Evolutionary conservation across 192 early-diverging fungal species (phyloP).

Genomic region (Piromyces finnis): DNA sequence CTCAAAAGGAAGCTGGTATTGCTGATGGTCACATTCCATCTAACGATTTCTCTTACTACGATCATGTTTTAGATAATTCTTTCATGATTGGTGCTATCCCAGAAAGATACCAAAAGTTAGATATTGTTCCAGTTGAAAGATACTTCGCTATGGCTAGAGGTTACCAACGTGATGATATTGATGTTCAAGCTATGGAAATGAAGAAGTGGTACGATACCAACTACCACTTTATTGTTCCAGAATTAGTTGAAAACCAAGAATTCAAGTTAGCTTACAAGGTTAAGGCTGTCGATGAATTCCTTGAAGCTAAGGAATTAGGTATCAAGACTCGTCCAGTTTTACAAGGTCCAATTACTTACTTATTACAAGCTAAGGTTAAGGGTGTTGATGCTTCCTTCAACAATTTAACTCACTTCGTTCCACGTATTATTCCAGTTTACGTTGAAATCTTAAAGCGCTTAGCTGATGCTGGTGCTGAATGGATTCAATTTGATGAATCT

Average conservation of each 20-base stretch:
- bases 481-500: slow-evolving; percentile 77
- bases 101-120: slow-evolving; percentile 34
- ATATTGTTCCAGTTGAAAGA: slow-evolving; percentile 29
- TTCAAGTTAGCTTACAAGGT: slow-evolving; percentile 44
- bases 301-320: slow-evolving; percentile 78
- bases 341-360: slow-evolving; percentile 78
- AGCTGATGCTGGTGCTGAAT: slow-evolving; percentile 54
- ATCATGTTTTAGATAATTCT: slow-evolving; percentile 65
- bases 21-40: slow-evolving; percentile 55
- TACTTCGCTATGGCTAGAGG: slow-evolving; percentile 99
- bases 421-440: slow-evolving; percentile 65
- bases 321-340: slow-evolving; percentile 84
- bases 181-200: slow-evolving; percentile 94
- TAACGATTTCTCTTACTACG: slow-evolving; percentile 92
- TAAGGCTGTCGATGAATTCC: slow-evolving; percentile 70
- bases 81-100: slow-evolving; percentile 44
- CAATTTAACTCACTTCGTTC: slow-evolving; percentile 47
- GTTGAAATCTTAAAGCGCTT: slow-evolving; percentile 55
- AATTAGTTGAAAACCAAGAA: slow-evolving; percentile 53
- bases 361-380: slow-evolving; percentile 73
- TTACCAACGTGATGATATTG: slow-evolving; percentile 58
- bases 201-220: slow-evolving; percentile 99
- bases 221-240: slow-evolving; percentile 81
- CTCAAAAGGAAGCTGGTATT: slow-evolving; percentile 54
- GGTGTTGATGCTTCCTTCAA: slow-evolving; percentile 39